Evolutionary conservation across 352 stramenopile genomes (phyloP), one percentile per base, ranked within the genome.

Genomic region (Thalassiosira exigua): DNA sequence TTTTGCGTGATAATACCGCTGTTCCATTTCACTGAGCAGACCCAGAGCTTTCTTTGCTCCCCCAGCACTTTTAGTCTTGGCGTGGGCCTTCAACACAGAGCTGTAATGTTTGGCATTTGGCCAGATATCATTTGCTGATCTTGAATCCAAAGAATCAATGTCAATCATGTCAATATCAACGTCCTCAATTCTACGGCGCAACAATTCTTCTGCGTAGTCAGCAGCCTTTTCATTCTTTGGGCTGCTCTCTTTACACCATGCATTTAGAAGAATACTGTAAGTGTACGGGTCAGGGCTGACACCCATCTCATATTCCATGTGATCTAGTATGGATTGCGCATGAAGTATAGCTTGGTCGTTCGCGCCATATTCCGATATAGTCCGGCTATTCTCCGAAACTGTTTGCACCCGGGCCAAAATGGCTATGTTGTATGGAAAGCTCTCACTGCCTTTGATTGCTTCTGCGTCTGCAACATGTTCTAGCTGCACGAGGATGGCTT

Each of bases 221-320:
- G 74, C 74, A 42, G 74, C 67, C 14, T 57, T 56, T 26, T 78
- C 69, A 72, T 85, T 80, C 39, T 64, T 69, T 53, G 76, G 76
- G 29, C 65, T 29, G 27, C 69, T 81, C 56, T 71, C 69, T 46
- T 78, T 59, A 33, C 61, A 59, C 73, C 67, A 81, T 24, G 73
- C 79, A 77, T 84, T 62, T 21, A 86, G 57, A 12, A 86, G 66
- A 46, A 82, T 83, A 19, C 59, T 75, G 46, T 86, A 86, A 30
- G 79, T 84, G 60, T 76, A 86, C n/a, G 71, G 41, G 58, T 84
- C 79, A 52, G 73, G 61, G 21, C 52, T 17, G 17, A 86, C 48
- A 42, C 42, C 29, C 64, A 80, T 73, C 21, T 72, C 56, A 22
- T 73, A 70, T 22, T 85, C 76, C 76, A 85, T 85, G 26, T 73